Evolutionary conservation across 2,329 filamentous ascomycete species (phyloP), one percentile per base, ranked within the genome.

Genomic region (Hirsutella thompsonii): DNA sequence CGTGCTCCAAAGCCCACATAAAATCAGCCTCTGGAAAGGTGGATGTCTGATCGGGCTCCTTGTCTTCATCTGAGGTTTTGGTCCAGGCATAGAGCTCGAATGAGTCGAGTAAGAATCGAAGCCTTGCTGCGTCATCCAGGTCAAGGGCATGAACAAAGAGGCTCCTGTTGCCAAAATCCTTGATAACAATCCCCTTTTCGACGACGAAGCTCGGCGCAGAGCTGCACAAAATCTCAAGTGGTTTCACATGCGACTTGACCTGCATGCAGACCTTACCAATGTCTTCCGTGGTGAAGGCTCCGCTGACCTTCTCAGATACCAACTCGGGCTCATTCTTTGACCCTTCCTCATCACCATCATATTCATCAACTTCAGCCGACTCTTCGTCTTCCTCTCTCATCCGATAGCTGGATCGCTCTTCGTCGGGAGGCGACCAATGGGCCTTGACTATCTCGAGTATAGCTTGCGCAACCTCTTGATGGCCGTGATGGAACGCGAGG

Each of bases 211-310:
- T 57, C 8, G 58, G 52, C 14, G 59, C 65, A 1, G 2, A 1
- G 55, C 58, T 66, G 4, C 53, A 48, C 5, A 88, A 56, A 42
- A 83, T 56, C 0, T 57, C 47, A 2, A 72, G 53, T 2, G 85
- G 79, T 29, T 67, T 68, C 8, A 70, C 60, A 14, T 66, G 60
- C 42, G 81, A 83, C 53, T 83, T 79, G 44, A 87, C 81, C 42
- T 81, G 69, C 52, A 73, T 79, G 0, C 74, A 75, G 4, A 83
- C 67, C 47, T 84, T 73, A 0, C 82, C 82, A 43, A 92, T 69
- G 49, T 86, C 77, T 14, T 92, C 82, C 40, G 90, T 72, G 0
- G 85, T 92, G 55, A 83, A 85, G 29, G 72, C 67, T 11, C 81
- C 74, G 48, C 81, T 73, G 21, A 86, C 62, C 33, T 79, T 64